phyloP scores from a whole-genome alignment of 768 basidiomycete genomes.

The Paxillus ammoniavirescens region DNA sequence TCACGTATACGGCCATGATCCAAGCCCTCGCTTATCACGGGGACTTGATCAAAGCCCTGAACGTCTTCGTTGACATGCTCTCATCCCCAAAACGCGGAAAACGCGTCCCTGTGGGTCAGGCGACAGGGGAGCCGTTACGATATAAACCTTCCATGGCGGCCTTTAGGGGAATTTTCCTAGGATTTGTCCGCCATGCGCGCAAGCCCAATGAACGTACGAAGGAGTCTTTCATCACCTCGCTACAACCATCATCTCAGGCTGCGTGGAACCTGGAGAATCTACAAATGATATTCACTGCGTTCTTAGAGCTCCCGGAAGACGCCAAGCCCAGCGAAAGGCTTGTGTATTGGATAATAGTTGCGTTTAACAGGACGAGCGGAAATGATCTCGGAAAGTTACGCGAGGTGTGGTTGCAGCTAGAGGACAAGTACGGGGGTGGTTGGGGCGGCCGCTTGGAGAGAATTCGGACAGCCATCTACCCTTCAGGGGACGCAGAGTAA shows the following conservation, averaged over 20 bases:
- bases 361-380: conserved; percentile 60
- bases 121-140: conserved; percentile 26
- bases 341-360: conserved; percentile 67
- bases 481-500: not conserved
- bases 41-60: conserved; percentile 52
- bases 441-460: conserved; percentile 45
- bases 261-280: conserved; percentile 62
- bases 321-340: conserved; percentile 43
- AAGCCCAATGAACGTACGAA: conserved; percentile 14
- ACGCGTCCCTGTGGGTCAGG: conserved; percentile 28
- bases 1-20: conserved; percentile 68
- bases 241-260: conserved; percentile 9
- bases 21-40: conserved; percentile 74
- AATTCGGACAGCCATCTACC: conserved; percentile 43
- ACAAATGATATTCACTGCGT: conserved; percentile 54
- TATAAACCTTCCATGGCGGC: conserved; percentile 48
- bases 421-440: conserved; percentile 48
- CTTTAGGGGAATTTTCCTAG: conserved; percentile 74
- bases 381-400: conserved; percentile 50
- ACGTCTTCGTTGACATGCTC: conserved; percentile 68
- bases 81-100: conserved; percentile 40
- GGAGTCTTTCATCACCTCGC: conserved; percentile 1
- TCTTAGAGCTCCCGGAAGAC: conserved; percentile 53
- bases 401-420: conserved; percentile 54
- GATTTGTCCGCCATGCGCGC: conserved; percentile 62